Evolutionary conservation across 2,329 filamentous ascomycete species (phyloP), one percentile per base, ranked within the genome.

Genomic region (Amauroascus niger): DNA sequence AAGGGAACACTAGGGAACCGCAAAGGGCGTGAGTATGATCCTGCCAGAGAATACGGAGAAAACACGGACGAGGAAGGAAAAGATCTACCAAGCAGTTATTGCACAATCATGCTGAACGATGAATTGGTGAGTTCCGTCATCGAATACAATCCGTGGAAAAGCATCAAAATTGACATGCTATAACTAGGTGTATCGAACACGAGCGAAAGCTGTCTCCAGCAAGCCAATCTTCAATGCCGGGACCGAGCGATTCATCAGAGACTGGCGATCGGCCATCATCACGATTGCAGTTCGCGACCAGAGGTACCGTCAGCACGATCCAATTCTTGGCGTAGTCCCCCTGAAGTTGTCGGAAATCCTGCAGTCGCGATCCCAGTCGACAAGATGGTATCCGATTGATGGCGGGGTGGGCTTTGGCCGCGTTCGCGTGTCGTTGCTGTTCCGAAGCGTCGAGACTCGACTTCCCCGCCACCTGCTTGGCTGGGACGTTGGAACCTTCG

Each of bases 211-310:
- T 3, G 86, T 95, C 6, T 94, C 87, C 33, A 94, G 88, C 50
- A 90, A 94, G 67, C 93, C 93, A 1, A 96, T 97, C 59, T 97
- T 95, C 78, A 96, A 97, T 62, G 90, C 93, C 2, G 91, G 91
- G 56, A 96, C 90, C 0, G 93, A 98, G 65, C 81, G 86, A 11
- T 97, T 97, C 62, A 75, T 97, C 28, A 84, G 91, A 20, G 91
- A 98, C 65, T 98, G 93, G 93, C 80, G 88, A 58, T 93, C 87
- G 16, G 79, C 81, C 44, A 86, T 96, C 54, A 79, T 95, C 52
- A 96, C 90, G 0, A 78, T 97, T 48, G 87, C 88, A 0, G 89
- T 96, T 14, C 85, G 93, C 24, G 91, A 97, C 66, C 83, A 86
- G 9, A 82, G 91, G 32, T 87, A 96, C 68, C 80, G 91, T 52